Evolutionary conservation across 2,329 filamentous ascomycete genomes (phyloP).

Genomic region (Triangularia verruculosa): DNA sequence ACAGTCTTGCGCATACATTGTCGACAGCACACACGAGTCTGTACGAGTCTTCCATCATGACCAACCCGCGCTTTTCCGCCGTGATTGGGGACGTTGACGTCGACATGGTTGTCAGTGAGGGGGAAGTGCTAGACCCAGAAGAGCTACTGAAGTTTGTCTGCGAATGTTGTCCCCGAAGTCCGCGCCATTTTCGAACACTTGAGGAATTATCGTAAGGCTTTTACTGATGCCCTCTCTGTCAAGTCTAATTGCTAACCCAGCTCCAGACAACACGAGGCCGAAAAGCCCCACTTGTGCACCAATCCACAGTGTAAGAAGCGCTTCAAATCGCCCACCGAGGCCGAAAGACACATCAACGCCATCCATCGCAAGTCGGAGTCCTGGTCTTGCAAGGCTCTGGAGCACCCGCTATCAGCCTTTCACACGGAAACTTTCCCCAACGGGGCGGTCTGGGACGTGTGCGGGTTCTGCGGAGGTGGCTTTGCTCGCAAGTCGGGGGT

Average conservation of each 20-base stretch:
- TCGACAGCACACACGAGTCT: conserved; percentile 26
- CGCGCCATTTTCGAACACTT: conserved; percentile 20
- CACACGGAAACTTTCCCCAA: conserved; percentile 17
- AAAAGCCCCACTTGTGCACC: conserved; percentile 26
- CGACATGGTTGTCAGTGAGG: conserved; percentile 5
- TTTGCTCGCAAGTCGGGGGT: conserved; percentile 12
- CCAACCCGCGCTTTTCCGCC: conserved; percentile 10
- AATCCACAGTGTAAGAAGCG: conserved; percentile 24
- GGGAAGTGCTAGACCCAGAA: background rate
- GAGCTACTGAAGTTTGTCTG: conserved; percentile 19
- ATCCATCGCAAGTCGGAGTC: conserved; percentile 27
- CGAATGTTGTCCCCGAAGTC: conserved; percentile 24
- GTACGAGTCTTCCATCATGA: conserved; percentile 22
- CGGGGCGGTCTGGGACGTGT: conserved; percentile 21
- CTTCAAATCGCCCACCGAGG: conserved; percentile 27
- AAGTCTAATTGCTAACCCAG: background rate
- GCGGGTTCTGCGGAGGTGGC: conserved; percentile 25
- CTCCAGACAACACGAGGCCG: conserved; percentile 23
- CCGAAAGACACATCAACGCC: conserved; percentile 27
- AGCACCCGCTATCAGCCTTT: conserved; percentile 20
- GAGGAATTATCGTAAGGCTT: conserved; percentile 22
- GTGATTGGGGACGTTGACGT: conserved; percentile 10
- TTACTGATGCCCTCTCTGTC: background rate
- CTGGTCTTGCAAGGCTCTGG: conserved; percentile 25
- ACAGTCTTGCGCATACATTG: conserved; percentile 24